Evolutionary conservation across 208 protist species (phyloP).

Genomic region (Leishmania amazonensis): DNA sequence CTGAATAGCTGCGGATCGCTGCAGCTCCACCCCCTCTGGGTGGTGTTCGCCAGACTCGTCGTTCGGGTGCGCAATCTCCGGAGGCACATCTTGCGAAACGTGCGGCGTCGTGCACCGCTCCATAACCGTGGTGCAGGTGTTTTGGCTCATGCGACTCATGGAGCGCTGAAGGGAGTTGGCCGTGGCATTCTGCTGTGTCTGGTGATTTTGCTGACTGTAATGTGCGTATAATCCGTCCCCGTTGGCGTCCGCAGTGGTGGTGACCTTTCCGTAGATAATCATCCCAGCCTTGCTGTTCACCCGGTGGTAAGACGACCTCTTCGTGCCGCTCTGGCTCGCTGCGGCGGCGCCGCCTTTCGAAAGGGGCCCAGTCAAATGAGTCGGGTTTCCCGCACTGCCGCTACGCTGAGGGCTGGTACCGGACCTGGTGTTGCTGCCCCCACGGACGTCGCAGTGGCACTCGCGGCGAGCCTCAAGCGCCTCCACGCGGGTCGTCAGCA

Average conservation of each 20-base stretch:
- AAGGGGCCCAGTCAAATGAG: background rate
- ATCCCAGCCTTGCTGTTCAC: constrained; percentile 3
- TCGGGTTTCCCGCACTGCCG: background rate
- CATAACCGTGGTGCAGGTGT: constrained; percentile 14
- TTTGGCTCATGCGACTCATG: constrained; percentile 32
- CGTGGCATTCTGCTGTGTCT: constrained; percentile 5
- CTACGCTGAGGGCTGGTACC: background rate
- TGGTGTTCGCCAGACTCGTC: constrained; percentile 50
- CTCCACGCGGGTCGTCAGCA: constrained; percentile 48
- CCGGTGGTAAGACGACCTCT: background rate
- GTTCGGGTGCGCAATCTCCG: constrained; percentile 58
- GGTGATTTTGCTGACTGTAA: background rate
- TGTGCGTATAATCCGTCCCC: background rate
- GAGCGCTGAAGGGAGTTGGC: constrained; percentile 35
- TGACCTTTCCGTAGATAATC: background rate
- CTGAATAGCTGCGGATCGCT: constrained; percentile 63
- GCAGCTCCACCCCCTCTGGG: constrained; percentile 66
- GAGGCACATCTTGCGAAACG: constrained; percentile 44
- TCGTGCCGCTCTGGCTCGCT: background rate
- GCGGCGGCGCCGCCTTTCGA: background rate
- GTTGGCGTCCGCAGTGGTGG: background rate
- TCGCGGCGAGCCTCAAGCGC: constrained; percentile 57
- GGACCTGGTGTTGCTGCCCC: background rate
- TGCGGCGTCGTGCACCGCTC: constrained; percentile 46
- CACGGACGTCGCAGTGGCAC: constrained; percentile 34